phyloP scores from a whole-genome alignment of 2,329 filamentous ascomycete species.

The Microdochium bolleyi region DNA sequence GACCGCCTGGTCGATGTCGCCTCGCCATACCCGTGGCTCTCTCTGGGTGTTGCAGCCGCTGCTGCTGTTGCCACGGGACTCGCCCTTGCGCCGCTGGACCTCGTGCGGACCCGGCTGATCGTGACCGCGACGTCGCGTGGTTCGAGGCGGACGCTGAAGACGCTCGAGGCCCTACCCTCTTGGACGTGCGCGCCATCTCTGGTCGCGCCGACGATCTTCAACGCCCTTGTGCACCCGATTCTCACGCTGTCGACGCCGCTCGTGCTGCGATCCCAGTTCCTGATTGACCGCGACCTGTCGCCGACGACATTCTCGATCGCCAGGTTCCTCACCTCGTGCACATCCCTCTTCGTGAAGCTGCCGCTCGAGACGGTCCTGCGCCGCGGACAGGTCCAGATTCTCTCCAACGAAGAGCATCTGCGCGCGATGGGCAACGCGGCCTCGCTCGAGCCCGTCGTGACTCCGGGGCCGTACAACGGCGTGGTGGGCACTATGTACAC shows the following conservation, averaged over 20 bases:
- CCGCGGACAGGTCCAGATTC: constrained; percentile 73
- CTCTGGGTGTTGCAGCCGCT: constrained; percentile 62
- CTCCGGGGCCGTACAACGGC: constrained; percentile 75
- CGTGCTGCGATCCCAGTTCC: constrained; percentile 74
- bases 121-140: constrained; percentile 70
- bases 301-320: constrained; percentile 75
- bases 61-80: constrained; percentile 67
- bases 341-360: constrained; percentile 78
- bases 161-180: constrained; percentile 70
- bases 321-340: constrained; percentile 72
- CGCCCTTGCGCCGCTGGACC: constrained; percentile 77
- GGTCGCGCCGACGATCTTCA: constrained; percentile 75
- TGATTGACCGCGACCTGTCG: constrained; percentile 73
- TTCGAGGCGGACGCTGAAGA: constrained; percentile 70
- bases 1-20: constrained; percentile 68
- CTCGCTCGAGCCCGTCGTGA: constrained; percentile 65
- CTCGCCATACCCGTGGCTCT: constrained; percentile 74
- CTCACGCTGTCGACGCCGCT: constrained; percentile 78
- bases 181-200: constrained; percentile 65
- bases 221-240: constrained; percentile 76
- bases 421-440: constrained; percentile 36
- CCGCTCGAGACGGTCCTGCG: constrained; percentile 89
- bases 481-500: constrained; percentile 85
- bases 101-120: constrained; percentile 82
- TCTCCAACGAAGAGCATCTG: constrained; percentile 45